A percentile compares a stretch with the other conserved stretches of the same genome.
These are phyloP conservation scores for Fusarium falciforme DNA, from an alignment of 2,329 filamentous ascomycete genomes.

Conservation along the genomic window DNA sequence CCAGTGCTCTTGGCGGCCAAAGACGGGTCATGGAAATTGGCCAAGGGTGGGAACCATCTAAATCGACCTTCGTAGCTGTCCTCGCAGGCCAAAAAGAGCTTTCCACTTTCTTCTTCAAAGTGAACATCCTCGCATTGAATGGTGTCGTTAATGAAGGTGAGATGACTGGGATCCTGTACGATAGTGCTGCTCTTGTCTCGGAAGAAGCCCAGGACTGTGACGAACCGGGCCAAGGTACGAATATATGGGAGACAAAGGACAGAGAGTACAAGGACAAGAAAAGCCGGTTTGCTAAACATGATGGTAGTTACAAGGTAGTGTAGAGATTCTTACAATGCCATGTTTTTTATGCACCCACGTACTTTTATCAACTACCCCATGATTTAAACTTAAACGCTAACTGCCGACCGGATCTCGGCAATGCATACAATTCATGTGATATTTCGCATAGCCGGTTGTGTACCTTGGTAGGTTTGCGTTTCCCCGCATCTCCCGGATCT, in stretches of 20 bases:
- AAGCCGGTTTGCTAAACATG: not conserved
- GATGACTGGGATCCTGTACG: not conserved
- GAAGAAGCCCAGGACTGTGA: not conserved
- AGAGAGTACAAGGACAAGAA: not conserved
- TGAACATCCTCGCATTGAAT: conserved; percentile 71
- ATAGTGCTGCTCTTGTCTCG: not conserved
- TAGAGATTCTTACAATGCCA: not conserved
- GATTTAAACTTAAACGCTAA: no score
- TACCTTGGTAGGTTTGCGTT: not conserved
- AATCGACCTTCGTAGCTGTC: conserved; percentile 55
- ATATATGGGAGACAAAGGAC: not conserved
- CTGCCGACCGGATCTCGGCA: not conserved
- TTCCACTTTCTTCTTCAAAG: conserved; percentile 58
- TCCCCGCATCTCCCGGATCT: not conserved
- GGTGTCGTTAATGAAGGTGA: conserved; percentile 60
- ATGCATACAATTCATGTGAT: not conserved
- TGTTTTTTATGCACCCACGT: not conserved
- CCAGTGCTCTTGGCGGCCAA: conserved; percentile 52
- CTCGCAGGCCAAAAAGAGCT: conserved; percentile 69
- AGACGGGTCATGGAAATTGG: conserved; percentile 54
- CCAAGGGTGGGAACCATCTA: conserved; percentile 64
- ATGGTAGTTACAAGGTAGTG: not conserved
- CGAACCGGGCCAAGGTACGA: not conserved
- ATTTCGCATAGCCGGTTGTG: not conserved
- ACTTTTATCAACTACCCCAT: not conserved